Base-by-base conservation (phyloP, 768 basidiomycete species). In the Tricholoma furcatifolium region DNA sequence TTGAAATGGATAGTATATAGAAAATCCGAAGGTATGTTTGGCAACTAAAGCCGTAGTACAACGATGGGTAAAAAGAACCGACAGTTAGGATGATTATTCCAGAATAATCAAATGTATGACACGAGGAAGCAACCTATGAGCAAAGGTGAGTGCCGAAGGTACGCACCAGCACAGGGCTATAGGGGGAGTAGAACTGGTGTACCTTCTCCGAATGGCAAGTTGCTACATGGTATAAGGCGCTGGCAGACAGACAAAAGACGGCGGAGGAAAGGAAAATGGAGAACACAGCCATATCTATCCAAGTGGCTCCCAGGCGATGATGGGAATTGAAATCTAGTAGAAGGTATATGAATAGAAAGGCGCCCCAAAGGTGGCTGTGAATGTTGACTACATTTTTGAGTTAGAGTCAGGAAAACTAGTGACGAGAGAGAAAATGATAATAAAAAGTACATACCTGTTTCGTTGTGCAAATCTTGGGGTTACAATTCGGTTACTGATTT, bases 41-140 rank as follows among this genome's bases (percentile, higher is more conserved):
- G 62, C 88, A 90, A 69, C 79, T 88, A 68, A 90, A 91, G 2
- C 81, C 86, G 64, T 91, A 93, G 63, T 87, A 88, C 36, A 94
- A 71, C 56, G 76, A 81, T 6, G 92, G 88, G 58, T 83, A 82
- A 66, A 86, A 87, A 31, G 90, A 92, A 21, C 92, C 93, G 40
- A 88, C 83, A 38, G 75, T 90, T 50, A 91, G 76, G 30, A 84
- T 77, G 44, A 87, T 79, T 57, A 96, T 96, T 10, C 93, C 93
- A 24, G 88, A 71, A 67, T 94, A 88, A 68, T 89, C 91, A 41
- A 87, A 70, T 14, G 79, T 76, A 65, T 88, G 81, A 64, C 83
- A 91, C 47, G 70, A 70, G 34, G 75, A 67, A 24, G 81, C 72
- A 39, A 87, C 79, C 87, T 88, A 54, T 24, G 50, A n/a, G 24